Conservation (phyloP, 805 yeast species). For the Soucietia sequanensis region DNA sequence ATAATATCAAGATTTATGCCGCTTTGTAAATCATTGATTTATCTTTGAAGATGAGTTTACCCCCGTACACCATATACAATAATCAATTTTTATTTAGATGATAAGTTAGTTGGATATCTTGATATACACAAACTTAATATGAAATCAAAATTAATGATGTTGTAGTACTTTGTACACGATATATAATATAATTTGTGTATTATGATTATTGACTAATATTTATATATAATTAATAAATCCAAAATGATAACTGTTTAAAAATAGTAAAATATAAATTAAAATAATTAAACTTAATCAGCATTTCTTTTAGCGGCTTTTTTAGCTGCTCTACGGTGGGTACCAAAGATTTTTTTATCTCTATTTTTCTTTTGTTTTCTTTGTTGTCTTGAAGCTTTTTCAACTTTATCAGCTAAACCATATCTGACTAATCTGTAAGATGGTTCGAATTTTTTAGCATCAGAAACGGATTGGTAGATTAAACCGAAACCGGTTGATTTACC, state of each 20-base stretch:
- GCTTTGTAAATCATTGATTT: too few relatives aligned
- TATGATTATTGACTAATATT: too few relatives aligned
- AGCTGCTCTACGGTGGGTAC: constrained; percentile 95
- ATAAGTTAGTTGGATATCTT: too few relatives aligned
- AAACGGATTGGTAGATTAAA: constrained; percentile 95
- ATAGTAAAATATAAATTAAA: too few relatives aligned
- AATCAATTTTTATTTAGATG: too few relatives aligned
- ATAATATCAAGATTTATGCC: too few relatives aligned
- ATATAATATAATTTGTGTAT: too few relatives aligned
- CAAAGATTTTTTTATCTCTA: constrained; percentile 98
- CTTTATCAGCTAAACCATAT: constrained; percentile 95
- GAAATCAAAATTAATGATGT: too few relatives aligned
- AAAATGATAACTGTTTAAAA: too few relatives aligned
- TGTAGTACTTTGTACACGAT: too few relatives aligned
- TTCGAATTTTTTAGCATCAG: constrained; percentile 97
- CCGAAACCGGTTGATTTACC: constrained; percentile 99
- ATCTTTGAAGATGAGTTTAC: background rate
- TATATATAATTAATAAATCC: too few relatives aligned
- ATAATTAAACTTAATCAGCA: constrained; percentile 75
- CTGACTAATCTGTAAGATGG: constrained; percentile 99
- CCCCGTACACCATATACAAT: background rate
- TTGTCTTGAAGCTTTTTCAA: constrained; percentile 98
- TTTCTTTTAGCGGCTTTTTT: constrained; percentile 89
- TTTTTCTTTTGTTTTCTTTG: constrained; percentile 99
- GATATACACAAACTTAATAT: too few relatives aligned